Percentiles rank a stretch among this genome's conserved stretches.
These are phyloP conservation scores for Capsella rubella DNA, from an alignment of 441 rosid genomes.

Conservation along the genomic window DNA sequence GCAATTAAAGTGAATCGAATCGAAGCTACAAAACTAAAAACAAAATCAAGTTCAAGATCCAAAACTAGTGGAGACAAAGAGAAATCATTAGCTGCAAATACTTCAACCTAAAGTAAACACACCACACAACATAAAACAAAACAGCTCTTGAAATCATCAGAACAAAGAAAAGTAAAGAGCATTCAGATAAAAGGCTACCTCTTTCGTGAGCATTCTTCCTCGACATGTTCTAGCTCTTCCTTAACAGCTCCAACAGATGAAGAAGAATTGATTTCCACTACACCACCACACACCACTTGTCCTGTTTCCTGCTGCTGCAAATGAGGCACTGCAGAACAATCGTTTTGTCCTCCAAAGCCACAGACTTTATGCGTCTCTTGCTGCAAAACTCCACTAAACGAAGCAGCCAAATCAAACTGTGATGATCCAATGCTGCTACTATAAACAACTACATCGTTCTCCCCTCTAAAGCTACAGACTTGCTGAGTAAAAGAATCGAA, in stretches of 20 bases:
- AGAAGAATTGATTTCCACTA: slow-evolving; percentile 51
- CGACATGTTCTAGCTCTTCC: slow-evolving; percentile 45
- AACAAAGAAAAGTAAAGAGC: not conserved
- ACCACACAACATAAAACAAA: not conserved
- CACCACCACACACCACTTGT: slow-evolving; percentile 16
- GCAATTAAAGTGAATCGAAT: not conserved
- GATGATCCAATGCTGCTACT: slow-evolving; percentile 41
- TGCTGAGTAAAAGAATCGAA: slow-evolving; percentile 36
- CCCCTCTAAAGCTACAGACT: slow-evolving; percentile 14
- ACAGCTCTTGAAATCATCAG: slow-evolving; percentile 3
- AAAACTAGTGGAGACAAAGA: not conserved
- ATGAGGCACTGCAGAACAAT: not conserved
- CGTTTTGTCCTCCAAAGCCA: slow-evolving; percentile 23
- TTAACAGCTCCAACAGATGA: slow-evolving; percentile 48
- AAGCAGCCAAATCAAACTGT: slow-evolving; percentile 29
- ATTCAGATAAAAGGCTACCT: slow-evolving; percentile 49
- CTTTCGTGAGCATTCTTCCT: slow-evolving; percentile 60
- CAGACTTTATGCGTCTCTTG: slow-evolving; percentile 15
- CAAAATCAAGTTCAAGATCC: not conserved
- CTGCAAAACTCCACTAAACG: slow-evolving; percentile 37
- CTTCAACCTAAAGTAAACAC: slow-evolving; percentile 1
- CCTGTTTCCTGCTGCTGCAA: slow-evolving; percentile 13
- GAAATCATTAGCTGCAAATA: not conserved
- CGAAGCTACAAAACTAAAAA: not conserved
- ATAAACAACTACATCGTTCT: slow-evolving; percentile 14